Evolutionary conservation across 2,329 filamentous ascomycete species (phyloP).

Genomic region (Hymenotorrendiella dingleyae): DNA sequence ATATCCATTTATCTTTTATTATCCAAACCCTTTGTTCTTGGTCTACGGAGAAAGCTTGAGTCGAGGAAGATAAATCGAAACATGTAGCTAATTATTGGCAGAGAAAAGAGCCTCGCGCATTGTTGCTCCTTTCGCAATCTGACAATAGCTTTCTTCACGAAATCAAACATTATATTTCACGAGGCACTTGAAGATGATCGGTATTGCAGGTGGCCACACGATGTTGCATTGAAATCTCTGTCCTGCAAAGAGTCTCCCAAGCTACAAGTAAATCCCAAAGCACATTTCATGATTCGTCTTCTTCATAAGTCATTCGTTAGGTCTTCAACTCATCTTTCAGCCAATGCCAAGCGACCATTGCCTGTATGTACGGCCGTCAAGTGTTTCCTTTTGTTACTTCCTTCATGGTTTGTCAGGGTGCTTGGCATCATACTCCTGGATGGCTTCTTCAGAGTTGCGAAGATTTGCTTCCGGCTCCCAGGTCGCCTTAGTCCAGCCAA

Average conservation of each 20-base stretch:
- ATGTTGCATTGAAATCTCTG: not conserved
- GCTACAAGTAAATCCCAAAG: not conserved
- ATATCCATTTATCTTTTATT: no score
- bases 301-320: not conserved
- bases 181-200: no score
- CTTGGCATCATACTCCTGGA: constrained; percentile 7
- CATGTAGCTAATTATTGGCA: no score
- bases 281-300: not conserved
- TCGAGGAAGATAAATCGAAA: no score
- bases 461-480: constrained; percentile 17
- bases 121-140: no score
- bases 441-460: constrained; percentile 5
- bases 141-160: no score
- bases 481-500: constrained; percentile 11
- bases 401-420: constrained; percentile 8
- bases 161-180: no score
- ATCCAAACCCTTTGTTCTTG: no score
- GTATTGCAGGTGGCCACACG: no score
- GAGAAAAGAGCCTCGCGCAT: no score
- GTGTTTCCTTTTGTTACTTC: not conserved
- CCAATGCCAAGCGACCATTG: not conserved
- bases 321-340: not conserved
- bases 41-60: no score
- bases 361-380: not conserved
- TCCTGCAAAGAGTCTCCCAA: not conserved